Evolutionary conservation across 139 green algal species (phyloP).

Genomic region (Pseudopediastrum boryanum): DNA sequence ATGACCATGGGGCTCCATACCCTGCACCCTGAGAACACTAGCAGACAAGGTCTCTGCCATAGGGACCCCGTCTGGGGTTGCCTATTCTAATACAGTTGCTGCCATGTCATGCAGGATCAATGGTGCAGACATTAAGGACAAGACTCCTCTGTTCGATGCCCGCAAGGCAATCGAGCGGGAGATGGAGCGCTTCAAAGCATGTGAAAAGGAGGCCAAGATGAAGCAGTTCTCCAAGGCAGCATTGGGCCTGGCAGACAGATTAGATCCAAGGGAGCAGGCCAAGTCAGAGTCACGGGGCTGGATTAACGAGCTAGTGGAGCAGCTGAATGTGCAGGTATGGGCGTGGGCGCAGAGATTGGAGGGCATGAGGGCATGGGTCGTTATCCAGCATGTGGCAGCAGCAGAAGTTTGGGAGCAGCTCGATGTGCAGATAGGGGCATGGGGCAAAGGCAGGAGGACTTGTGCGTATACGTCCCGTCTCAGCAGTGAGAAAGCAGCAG

Average conservation of each 20-base stretch:
- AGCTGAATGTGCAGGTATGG: constrained; percentile 70
- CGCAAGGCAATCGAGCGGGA: constrained; percentile 93
- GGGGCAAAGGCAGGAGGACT: too few species aligned
- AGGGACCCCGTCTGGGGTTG: too few species aligned
- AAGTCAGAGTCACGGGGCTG: constrained; percentile 89
- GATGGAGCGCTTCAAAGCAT: constrained; percentile 98
- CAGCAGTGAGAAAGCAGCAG: too few species aligned
- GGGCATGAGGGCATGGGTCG: too few species aligned
- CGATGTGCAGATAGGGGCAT: too few species aligned
- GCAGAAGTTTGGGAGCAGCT: too few species aligned
- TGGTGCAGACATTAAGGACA: constrained; percentile 97
- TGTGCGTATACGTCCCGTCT: too few species aligned
- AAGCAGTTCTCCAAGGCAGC: constrained; percentile 94
- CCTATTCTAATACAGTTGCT: neutral
- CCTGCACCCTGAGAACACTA: too few species aligned
- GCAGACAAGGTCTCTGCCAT: too few species aligned
- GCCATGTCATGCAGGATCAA: constrained; percentile 64
- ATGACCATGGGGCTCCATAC: too few species aligned
- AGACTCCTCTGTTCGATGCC: constrained; percentile 80
- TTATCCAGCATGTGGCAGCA: too few species aligned
- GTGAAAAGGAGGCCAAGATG: constrained; percentile 97
- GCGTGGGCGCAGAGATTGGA: neutral
- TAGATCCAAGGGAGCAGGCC: constrained; percentile 89
- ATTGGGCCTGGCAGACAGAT: constrained; percentile 62
- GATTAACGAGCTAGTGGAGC: constrained; percentile 86